Conservation (phyloP, 768 basidiomycete species). For the Tremella fuciformis region DNA sequence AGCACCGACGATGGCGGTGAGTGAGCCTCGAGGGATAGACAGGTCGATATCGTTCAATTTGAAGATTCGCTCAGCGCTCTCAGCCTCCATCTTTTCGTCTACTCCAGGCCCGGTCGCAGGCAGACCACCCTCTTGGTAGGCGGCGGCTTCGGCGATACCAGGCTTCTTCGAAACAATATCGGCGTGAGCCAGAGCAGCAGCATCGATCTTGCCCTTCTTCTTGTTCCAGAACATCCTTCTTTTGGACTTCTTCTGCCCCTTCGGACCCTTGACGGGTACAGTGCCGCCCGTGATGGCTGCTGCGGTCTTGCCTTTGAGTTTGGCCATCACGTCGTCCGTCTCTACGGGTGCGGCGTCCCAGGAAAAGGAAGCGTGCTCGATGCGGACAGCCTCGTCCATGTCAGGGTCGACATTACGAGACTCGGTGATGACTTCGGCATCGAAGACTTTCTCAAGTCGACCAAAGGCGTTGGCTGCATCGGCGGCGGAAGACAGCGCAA, state of each 20-base stretch:
- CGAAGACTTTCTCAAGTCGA: constrained; percentile 76
- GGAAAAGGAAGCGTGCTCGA: constrained; percentile 69
- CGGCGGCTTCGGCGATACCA: constrained; percentile 31
- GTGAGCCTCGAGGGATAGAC: constrained; percentile 68
- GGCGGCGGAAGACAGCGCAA: constrained; percentile 65
- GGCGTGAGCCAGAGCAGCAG: constrained; percentile 34
- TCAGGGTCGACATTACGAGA: constrained; percentile 59
- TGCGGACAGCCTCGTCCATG: constrained; percentile 64
- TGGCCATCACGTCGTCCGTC: constrained; percentile 45
- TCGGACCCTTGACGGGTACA: not conserved
- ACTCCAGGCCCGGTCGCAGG: constrained; percentile 15
- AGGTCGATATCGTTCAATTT: constrained; percentile 65
- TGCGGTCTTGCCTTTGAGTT: constrained; percentile 23
- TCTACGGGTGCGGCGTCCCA: constrained; percentile 69
- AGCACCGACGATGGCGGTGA: constrained; percentile 80
- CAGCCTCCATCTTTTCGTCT: constrained; percentile 16
- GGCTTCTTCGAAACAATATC: constrained; percentile 36
- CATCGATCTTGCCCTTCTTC: constrained; percentile 41
- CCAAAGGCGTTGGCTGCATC: constrained; percentile 78
- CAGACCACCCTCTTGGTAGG: constrained; percentile 25
- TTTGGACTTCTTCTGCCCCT: constrained; percentile 20
- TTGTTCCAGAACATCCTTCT: constrained; percentile 29
- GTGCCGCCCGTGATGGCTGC: constrained; percentile 22
- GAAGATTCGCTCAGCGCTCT: constrained; percentile 56
- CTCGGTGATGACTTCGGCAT: constrained; percentile 71